phyloP scores from a whole-genome alignment of 257 asterid species.

The Craterostigma plantagineum region DNA sequence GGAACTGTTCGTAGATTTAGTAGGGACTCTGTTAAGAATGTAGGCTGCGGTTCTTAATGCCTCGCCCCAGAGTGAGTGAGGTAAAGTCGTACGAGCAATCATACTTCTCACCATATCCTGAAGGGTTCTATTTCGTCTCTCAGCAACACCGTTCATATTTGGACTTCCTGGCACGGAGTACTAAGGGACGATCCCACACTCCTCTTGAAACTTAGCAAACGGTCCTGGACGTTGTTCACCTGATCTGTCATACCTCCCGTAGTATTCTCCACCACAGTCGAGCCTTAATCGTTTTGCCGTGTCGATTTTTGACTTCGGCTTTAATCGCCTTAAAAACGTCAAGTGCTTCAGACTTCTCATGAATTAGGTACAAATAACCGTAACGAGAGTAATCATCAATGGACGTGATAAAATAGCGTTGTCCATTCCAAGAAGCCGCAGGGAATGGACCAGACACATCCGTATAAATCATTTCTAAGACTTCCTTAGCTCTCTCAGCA shows the following conservation, averaged over 20 bases:
- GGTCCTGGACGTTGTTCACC: background rate
- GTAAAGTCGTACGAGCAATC: background rate
- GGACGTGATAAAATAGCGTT: background rate
- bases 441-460: too few species aligned
- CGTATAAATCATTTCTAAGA: background rate
- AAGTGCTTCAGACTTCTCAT: background rate
- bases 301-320: background rate
- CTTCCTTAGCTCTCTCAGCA: background rate
- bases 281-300: background rate
- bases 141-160: slow-evolving; percentile 4
- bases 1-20: background rate
- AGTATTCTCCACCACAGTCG: slow-evolving; percentile 1
- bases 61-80: background rate
- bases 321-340: background rate
- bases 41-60: background rate
- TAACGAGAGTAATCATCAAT: slow-evolving; percentile 1
- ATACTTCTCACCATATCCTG: background rate
- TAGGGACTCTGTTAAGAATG: background rate
- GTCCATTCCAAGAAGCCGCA: background rate
- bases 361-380: slow-evolving; percentile 1
- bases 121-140: background rate
- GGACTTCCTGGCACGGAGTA: background rate
- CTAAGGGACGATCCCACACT: slow-evolving; percentile 2
- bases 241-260: background rate
- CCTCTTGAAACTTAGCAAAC: background rate